phyloP scores from a whole-genome alignment of 2,329 filamentous ascomycete genomes.

The Clarireedia paspali region DNA sequence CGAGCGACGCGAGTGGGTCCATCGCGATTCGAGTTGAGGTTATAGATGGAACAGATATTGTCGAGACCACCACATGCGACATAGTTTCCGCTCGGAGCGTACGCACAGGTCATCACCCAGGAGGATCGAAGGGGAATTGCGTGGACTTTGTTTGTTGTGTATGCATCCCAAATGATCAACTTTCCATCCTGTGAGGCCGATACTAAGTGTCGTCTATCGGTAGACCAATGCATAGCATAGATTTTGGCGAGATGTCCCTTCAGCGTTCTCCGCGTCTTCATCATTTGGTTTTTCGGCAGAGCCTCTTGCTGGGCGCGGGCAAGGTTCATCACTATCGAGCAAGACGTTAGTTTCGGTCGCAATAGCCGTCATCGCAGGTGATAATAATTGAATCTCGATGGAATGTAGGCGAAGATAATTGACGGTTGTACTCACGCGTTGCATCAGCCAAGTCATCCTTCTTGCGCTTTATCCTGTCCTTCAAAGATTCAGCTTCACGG shows the following conservation, averaged over 20 bases:
- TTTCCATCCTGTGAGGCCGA: slow-evolving; percentile 98
- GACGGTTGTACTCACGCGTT: slow-evolving; percentile 63
- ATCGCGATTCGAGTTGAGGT: slow-evolving; percentile 87
- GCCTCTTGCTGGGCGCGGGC: slow-evolving; percentile 87
- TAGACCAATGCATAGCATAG: slow-evolving; percentile 99
- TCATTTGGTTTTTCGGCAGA: slow-evolving; percentile 81
- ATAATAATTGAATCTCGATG: not conserved
- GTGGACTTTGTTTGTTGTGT: slow-evolving; percentile 99
- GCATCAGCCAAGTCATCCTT: slow-evolving; percentile 99
- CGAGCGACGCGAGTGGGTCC: slow-evolving; percentile 94
- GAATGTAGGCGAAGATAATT: not conserved
- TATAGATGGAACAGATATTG: slow-evolving; percentile 99
- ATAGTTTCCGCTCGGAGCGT: slow-evolving; percentile 95
- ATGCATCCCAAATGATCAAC: slow-evolving; percentile 99
- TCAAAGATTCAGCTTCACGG: slow-evolving; percentile 94
- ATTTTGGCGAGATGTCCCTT: slow-evolving; percentile 99
- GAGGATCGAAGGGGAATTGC: slow-evolving; percentile 95
- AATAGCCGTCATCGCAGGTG: not conserved
- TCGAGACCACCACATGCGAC: slow-evolving; percentile 97
- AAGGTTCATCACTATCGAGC: slow-evolving; percentile 71
- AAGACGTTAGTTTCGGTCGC: slow-evolving; percentile 14
- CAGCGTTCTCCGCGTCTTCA: slow-evolving; percentile 94
- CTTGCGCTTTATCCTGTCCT: slow-evolving; percentile 98
- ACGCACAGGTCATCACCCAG: slow-evolving; percentile 99
- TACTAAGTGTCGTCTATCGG: slow-evolving; percentile 91